A percentile compares a stretch with the other conserved stretches of the same genome.
phyloP scores from a whole-genome alignment of 1,284 basidiomycete species.

The Spongiforma sp. region DNA sequence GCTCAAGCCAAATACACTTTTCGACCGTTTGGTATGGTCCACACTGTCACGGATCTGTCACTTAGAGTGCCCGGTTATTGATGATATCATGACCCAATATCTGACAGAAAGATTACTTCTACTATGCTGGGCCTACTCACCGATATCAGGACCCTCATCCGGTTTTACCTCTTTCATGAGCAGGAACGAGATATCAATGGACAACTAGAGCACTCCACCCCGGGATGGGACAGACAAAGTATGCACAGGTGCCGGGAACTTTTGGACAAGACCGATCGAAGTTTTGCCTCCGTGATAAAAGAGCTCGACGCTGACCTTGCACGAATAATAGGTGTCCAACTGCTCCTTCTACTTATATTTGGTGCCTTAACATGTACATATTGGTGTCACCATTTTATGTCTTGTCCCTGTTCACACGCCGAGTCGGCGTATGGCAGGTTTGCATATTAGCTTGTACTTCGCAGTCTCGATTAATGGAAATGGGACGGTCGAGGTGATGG shows the following conservation, averaged over 20 bases:
- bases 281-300: slow-evolving; percentile 95
- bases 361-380: too few relatives aligned
- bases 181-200: slow-evolving; percentile 81
- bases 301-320: slow-evolving; percentile 96
- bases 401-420: too few relatives aligned
- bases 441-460: too few relatives aligned
- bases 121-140: slow-evolving; percentile 62
- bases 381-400: too few relatives aligned
- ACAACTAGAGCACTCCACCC: slow-evolving; percentile 69
- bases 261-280: slow-evolving; percentile 88
- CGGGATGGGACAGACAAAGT: slow-evolving; percentile 81
- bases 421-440: too few relatives aligned
- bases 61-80: too few relatives aligned
- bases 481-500: too few relatives aligned
- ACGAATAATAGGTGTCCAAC: slow-evolving; percentile 72
- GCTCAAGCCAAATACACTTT: too few relatives aligned
- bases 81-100: too few relatives aligned
- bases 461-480: too few relatives aligned
- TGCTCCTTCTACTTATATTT: not conserved
- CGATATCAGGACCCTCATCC: slow-evolving; percentile 80
- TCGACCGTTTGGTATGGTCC: too few relatives aligned
- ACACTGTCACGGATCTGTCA: too few relatives aligned
- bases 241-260: slow-evolving; percentile 95
- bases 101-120: slow-evolving; percentile 34
- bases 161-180: slow-evolving; percentile 83